Base-by-base conservation (phyloP, 2,329 filamentous ascomycete genomes). In the Cyphellophora attinorum region DNA sequence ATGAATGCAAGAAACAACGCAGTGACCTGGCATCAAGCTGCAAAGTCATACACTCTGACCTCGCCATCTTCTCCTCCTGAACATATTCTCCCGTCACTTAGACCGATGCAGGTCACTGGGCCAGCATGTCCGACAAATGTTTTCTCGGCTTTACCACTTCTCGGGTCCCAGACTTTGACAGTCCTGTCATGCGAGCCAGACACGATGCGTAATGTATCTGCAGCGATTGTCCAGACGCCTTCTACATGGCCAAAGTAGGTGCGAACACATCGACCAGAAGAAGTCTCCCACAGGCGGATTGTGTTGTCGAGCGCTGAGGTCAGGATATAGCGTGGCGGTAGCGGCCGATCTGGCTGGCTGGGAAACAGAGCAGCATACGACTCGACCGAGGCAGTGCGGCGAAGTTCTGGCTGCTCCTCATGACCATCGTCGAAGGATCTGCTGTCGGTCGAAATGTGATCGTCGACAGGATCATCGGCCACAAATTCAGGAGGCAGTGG, bases 211-310 rank as follows among this genome's bases (percentile, higher is more conserved):
- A 96, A 65, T 1, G 82, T 88, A 59, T 96, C 89, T 3, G 84
- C 89, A 0, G 83, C 85, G 3, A 98, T 69, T 5, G 84, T 82
- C 91, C 91, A 98, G 13, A 98, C 81, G 19, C 91, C 91, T 58
- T 98, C 91, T 14, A 98, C 74, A 52, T 98, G 91, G 0, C 91
- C 91, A 55, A 96, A 98, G 67, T 95, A 93, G 19, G 85, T 93
- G 42, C 85, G 82, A 19, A 95, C 70, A 51, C 85, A 94, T 44
- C 76, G 76, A 23, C 85, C 85, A 1, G 81, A 81, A 4, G 73
- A 74, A 2, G 86, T 83, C 55, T 95, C 85, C 89, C 91, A 98
- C 13, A 96, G 71, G 8, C 89, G 80, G 43, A 96, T 84, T 0
- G 86, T 95, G 38, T 80, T 82, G 58, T 98, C 91, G 12, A 98